phyloP scores from a whole-genome alignment of 2,329 filamentous ascomycete genomes.

The Penicillium capsulatum region DNA sequence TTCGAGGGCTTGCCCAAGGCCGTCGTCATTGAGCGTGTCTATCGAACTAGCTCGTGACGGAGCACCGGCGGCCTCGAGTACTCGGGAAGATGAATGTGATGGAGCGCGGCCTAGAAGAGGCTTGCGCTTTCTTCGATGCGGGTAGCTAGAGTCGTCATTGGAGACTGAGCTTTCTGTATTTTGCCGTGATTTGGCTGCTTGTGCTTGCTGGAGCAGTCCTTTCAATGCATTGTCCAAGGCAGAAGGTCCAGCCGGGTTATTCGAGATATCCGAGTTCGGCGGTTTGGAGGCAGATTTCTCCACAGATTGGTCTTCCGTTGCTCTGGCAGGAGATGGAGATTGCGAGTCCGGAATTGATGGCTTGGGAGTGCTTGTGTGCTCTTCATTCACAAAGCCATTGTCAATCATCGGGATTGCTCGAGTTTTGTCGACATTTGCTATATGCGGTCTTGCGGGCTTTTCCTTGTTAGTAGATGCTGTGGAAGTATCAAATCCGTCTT shows the following conservation, averaged over 20 bases:
- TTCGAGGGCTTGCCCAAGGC: slow-evolving; percentile 36
- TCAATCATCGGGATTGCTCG: slow-evolving; percentile 13
- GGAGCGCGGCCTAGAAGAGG: slow-evolving; percentile 42
- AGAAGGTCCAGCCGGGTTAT: slow-evolving; percentile 20
- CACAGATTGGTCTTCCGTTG: slow-evolving; percentile 4
- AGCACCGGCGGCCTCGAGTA: slow-evolving; percentile 18
- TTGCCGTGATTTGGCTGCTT: slow-evolving; percentile 31
- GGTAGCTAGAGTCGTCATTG: slow-evolving; percentile 17
- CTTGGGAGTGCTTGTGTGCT: slow-evolving; percentile 15
- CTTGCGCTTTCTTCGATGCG: slow-evolving; percentile 29
- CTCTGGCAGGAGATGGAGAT: slow-evolving; percentile 22
- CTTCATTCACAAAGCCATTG: slow-evolving; percentile 19
- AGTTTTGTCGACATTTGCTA: slow-evolving; percentile 4
- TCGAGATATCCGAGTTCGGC: slow-evolving; percentile 8
- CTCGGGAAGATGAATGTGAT: slow-evolving; percentile 36
- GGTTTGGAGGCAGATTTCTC: slow-evolving; percentile 11
- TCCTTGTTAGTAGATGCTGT: slow-evolving; percentile 1
- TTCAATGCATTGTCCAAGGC: slow-evolving; percentile 38
- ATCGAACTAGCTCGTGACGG: slow-evolving; percentile 48
- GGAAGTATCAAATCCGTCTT: slow-evolving; percentile 1
- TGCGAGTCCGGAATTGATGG: slow-evolving; percentile 20
- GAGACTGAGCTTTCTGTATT: slow-evolving; percentile 18
- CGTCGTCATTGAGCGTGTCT: slow-evolving; percentile 47
- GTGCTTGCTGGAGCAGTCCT: slow-evolving; percentile 41
- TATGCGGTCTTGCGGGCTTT: slow-evolving; percentile 1